These are phyloP conservation scores for Fusarium setosum DNA, from an alignment of 2,329 filamentous ascomycete species.

Conservation along the genomic window DNA sequence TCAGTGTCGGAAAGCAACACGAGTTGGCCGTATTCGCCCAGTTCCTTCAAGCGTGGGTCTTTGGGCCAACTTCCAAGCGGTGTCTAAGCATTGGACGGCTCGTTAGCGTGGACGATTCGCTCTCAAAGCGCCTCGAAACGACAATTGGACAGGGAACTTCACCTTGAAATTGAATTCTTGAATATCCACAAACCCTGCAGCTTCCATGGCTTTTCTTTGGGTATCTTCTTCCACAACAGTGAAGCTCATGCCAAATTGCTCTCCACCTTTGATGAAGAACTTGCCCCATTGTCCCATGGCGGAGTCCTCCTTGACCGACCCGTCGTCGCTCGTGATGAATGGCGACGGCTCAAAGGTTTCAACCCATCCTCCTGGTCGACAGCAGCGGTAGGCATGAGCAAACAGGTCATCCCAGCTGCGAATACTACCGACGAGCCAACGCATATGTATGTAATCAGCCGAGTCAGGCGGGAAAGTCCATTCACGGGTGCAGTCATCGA, in stretches of 20 bases:
- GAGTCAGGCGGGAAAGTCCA: conserved; percentile 14
- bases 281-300: conserved; percentile 21
- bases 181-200: conserved; percentile 18
- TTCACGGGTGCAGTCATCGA: conserved; percentile 21
- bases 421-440: conserved; percentile 22
- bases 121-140: too few relatives aligned
- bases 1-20: not conserved
- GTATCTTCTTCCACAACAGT: conserved; percentile 7
- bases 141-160: too few relatives aligned
- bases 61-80: not conserved
- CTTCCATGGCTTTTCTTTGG: conserved; percentile 13
- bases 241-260: conserved; percentile 10
- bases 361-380: conserved; percentile 16
- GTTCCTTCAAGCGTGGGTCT: not conserved
- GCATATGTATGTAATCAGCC: conserved; percentile 21
- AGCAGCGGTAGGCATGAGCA: conserved; percentile 7
- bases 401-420: conserved; percentile 15
- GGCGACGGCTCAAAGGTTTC: conserved; percentile 19
- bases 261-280: conserved; percentile 20
- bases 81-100: not conserved
- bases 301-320: not conserved
- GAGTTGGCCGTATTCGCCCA: not conserved
- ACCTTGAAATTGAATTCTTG: conserved; percentile 11
- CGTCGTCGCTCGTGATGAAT: conserved; percentile 15
- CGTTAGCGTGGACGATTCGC: not conserved